Evolutionary conservation across 31 red algal species (phyloP).

Genomic region (Bonnemaisonia californica): DNA sequence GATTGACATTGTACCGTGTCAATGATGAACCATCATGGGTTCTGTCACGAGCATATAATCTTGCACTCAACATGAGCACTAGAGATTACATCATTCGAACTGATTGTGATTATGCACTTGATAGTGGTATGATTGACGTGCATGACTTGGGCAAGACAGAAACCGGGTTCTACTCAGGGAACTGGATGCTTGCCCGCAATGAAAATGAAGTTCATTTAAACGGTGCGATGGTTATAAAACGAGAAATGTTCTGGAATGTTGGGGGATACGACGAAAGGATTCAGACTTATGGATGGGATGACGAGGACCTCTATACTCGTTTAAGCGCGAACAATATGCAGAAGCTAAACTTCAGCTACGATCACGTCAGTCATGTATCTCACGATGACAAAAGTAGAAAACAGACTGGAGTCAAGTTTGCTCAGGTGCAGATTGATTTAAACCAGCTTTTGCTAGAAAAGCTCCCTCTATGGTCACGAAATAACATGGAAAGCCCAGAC

Average conservation of each 20-base stretch:
- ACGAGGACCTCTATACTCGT: constrained; percentile 74
- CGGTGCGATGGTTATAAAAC: constrained; percentile 64
- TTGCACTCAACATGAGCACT: constrained; percentile 36
- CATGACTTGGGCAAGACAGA: constrained; percentile 40
- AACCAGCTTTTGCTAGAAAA: constrained; percentile 75
- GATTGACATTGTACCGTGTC: constrained; percentile 42
- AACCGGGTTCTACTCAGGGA: constrained; percentile 56
- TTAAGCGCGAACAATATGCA: constrained; percentile 39
- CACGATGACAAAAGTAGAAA: constrained; percentile 71
- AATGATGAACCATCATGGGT: constrained; percentile 59
- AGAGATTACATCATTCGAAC: constrained; percentile 45
- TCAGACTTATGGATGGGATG: constrained; percentile 94
- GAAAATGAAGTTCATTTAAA: constrained; percentile 93
- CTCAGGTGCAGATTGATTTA: constrained; percentile 73
- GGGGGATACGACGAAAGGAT: constrained; percentile 90
- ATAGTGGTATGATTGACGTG: constrained; percentile 31
- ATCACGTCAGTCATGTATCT: constrained; percentile 62
- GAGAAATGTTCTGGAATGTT: constrained; percentile 42
- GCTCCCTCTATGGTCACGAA: constrained; percentile 42
- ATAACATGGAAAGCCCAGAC: background rate
- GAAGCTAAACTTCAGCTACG: constrained; percentile 57
- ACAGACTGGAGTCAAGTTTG: constrained; percentile 74
- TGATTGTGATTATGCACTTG: constrained; percentile 75
- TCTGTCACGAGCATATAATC: constrained; percentile 77
- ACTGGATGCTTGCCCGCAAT: constrained; percentile 68